Evolutionary conservation across 2,329 filamentous ascomycete genomes (phyloP), one percentile per base, ranked within the genome.

Genomic region (Colletotrichum eremochloae): DNA sequence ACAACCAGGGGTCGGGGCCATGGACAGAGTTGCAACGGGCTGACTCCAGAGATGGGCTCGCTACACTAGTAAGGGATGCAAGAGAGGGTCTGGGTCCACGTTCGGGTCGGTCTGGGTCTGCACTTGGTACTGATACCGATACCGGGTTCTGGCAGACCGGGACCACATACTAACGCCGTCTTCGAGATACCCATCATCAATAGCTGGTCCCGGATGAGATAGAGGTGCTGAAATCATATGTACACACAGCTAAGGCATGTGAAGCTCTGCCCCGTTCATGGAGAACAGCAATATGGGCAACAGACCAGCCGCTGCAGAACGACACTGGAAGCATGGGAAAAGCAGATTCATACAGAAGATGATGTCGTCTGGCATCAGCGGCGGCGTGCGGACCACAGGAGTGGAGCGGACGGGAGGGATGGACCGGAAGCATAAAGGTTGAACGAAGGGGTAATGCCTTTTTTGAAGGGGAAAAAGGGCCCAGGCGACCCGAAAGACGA

Each of bases 361-460:
- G 67, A 53, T 66, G 62, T 65, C 44, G 62, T 65, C 44, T 52
- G 46, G 66, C 42, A 62, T 67, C 64, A 52, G 48, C 42, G 50
- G 57, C n/a, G 53, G 40, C 50, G 57, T 36, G 52, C 60, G 65
- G 58, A 36, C 65, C 52, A 68, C 29, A 68, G 24, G 38, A 56
- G 69, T 64, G 65, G 69, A 69, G 69, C 60, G 70, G 70, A 62
- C 70, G 66, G 67, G 61, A 72, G 70, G 70, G 67, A 72, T 71
- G 70, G 61, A 71, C 70, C 67, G 62, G 70, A 70, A 67, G 67
- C 67, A 60, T 53, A 72, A 60, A 72, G 64, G 44, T 40, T 67
- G 67, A 67, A 46, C 20, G 15, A 44, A 64, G 29, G 42, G 29
- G 20, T 31, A 33, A 33, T 33, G 61, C 42, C n/a, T 9, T 6